Percentiles rank a stretch among this genome's conserved stretches.
phyloP scores from a whole-genome alignment of 805 yeast species.

The Candida rishiriensis region DNA sequence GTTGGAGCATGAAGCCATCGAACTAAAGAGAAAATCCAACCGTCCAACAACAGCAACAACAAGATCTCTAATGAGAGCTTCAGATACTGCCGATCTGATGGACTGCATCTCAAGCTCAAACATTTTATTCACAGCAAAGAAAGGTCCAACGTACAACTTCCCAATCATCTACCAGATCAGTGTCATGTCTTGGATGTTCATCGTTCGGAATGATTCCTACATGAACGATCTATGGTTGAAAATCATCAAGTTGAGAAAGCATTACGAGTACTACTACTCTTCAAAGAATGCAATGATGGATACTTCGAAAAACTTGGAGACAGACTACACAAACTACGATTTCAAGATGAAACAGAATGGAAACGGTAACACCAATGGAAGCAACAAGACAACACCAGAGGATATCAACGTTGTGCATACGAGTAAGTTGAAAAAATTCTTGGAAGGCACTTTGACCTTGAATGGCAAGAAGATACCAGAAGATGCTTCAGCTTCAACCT shows the following conservation, averaged over 20 bases:
- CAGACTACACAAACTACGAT: constrained; percentile 30
- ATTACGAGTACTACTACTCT: constrained; percentile 33
- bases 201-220: constrained; percentile 56
- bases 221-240: constrained; percentile 48
- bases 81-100: constrained; percentile 25
- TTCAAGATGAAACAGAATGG: constrained; percentile 19
- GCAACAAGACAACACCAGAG: constrained; percentile 3
- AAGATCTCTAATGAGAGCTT: constrained; percentile 9
- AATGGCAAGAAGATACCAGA: constrained; percentile 2
- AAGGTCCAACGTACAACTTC: constrained; percentile 31
- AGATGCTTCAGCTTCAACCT: too few species aligned
- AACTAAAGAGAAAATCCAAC: constrained; percentile 12
- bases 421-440: constrained; percentile 28
- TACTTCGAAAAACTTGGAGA: constrained; percentile 27
- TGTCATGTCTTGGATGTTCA: constrained; percentile 55
- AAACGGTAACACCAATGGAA: constrained; percentile 11
- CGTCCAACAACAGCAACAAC: neutral
- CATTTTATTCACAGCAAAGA: constrained; percentile 32
- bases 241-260: constrained; percentile 31
- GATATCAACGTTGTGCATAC: constrained; percentile 29
- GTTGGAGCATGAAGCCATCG: constrained; percentile 25
- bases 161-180: constrained; percentile 37
- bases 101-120: constrained; percentile 32
- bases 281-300: constrained; percentile 27
- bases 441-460: constrained; percentile 24